Evolutionary conservation across 305 asterid genomes (phyloP).

Genomic region (Coffea humblotiana): DNA sequence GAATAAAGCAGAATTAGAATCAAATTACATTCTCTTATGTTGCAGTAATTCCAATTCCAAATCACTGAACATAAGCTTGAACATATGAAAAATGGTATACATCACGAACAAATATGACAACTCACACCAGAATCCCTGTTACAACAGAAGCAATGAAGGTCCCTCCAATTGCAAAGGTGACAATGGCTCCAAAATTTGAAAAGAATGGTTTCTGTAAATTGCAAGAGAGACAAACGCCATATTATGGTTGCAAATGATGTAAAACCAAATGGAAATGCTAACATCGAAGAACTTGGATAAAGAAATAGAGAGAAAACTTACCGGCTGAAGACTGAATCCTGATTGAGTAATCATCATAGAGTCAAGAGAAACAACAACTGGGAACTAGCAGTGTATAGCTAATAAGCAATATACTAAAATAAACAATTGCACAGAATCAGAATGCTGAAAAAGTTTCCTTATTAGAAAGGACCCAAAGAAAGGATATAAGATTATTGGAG

Average conservation of each 20-base stretch:
- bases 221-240: constrained; percentile 13
- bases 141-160: constrained; percentile 86
- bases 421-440: too few species aligned
- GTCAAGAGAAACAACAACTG: too few species aligned
- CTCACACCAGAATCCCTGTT: constrained; percentile 96
- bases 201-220: constrained; percentile 90
- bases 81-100: not conserved
- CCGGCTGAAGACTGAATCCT: not conserved
- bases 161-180: constrained; percentile 86
- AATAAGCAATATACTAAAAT: too few species aligned
- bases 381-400: too few species aligned
- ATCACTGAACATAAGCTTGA: not conserved
- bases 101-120: constrained; percentile 25
- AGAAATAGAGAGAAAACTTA: not conserved
- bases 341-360: too few species aligned
- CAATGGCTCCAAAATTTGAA: constrained; percentile 96
- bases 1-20: not conserved
- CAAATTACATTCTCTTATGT: not conserved
- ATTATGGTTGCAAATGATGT: constrained; percentile 8
- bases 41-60: constrained; percentile 13
- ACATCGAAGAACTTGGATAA: not conserved
- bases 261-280: not conserved
- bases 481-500: too few species aligned
- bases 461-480: too few species aligned
- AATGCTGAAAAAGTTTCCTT: too few species aligned